Percentiles rank a stretch among this genome's conserved stretches.
These are phyloP conservation scores for Paramecium octaurelia DNA, from an alignment of 73 alveolate genomes.

Conservation along the genomic window DNA sequence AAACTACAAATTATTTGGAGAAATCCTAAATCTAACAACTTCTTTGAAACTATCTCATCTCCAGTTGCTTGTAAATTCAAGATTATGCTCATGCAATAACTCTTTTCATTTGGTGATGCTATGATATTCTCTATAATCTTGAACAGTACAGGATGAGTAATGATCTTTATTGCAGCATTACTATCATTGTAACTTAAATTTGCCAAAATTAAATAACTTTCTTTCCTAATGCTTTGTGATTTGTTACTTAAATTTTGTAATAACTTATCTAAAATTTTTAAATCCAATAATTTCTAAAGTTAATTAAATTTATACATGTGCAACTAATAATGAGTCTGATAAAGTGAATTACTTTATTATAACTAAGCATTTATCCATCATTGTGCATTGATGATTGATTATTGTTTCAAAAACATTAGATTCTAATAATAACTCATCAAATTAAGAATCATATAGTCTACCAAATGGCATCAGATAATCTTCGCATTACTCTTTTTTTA, in stretches of 20 bases:
- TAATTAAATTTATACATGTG: neutral
- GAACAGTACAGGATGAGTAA: neutral
- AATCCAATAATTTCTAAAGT: neutral
- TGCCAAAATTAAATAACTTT: neutral
- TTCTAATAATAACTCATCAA: neutral
- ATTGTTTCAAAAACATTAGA: neutral
- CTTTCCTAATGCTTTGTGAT: neutral
- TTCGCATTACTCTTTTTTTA: neutral
- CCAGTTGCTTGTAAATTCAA: conserved; percentile 3
- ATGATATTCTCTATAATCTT: neutral
- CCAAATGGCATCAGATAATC: conserved; percentile 12
- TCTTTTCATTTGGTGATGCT: neutral
- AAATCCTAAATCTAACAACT: neutral
- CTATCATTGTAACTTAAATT: neutral
- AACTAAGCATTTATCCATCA: neutral
- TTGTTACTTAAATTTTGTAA: neutral
- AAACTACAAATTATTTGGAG: neutral
- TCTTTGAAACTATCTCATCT: neutral
- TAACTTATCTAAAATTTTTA: neutral
- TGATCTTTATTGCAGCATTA: neutral
- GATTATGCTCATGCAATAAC: neutral
- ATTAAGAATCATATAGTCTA: neutral
- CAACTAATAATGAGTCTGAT: neutral
- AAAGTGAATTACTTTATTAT: neutral
- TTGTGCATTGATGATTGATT: neutral